Evolutionary conservation across 2,329 filamentous ascomycete species (phyloP), one percentile per base, ranked within the genome.

Genomic region (Dactylellina parvicollis): DNA sequence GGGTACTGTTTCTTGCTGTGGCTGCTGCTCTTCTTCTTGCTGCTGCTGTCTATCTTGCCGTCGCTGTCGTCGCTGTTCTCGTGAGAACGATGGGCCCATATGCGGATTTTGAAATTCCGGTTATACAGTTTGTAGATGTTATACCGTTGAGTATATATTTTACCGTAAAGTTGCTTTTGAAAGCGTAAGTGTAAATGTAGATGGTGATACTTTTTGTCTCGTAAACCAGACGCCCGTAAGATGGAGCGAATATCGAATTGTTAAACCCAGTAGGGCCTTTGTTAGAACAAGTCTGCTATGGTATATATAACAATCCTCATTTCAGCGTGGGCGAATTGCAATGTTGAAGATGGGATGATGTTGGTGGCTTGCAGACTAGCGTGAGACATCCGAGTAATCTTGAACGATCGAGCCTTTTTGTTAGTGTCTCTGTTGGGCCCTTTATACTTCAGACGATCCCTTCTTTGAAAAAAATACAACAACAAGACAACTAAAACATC

Each of bases 71-170:
- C 59, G 59, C 59, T 49, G 57, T 59, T 73, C 67, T 54, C 67
- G 50, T 38, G 67, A 73, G 20, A 65, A 60, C 16, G 67, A 52
- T 30, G 67, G 59, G 32, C 67, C 67, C 67, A 73, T 73, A 60
- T n/a, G 55, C 26, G 38, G 16, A 36, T 22, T 18, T 34, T 12
- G 2, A 10, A 36, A 34, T 4, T 54, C 7, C 24, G n/a, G 9
- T 30, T 28, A 30, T 28, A 32, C 5, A 12, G 5, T 50, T 28
- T 24, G 9, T 20, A 42, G 7, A 42, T 8, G 16, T 30, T 52
- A 30, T 52, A 30, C 16, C 18, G 26, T 38, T 22, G 32, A 42
- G 8, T 24, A 3, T 26, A 2, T 3, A 20, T 10, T 3, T 46
- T 10, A 20, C 16, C 5, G 42, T 18, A 46, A 12, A 18, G n/a